phyloP scores from a whole-genome alignment of 768 basidiomycete genomes.

The Postia placenta region DNA sequence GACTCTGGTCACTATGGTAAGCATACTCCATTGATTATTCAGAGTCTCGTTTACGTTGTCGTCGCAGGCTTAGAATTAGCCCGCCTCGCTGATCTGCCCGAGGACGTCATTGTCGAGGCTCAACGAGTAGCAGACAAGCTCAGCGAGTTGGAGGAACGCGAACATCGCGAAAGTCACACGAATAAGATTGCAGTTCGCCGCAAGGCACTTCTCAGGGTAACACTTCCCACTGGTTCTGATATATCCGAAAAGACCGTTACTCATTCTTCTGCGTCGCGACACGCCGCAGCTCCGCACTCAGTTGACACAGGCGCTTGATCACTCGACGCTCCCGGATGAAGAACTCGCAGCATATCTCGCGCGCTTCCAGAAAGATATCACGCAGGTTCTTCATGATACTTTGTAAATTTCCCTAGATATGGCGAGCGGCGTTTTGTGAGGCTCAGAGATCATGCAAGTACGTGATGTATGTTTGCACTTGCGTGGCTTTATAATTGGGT shows the following conservation, averaged over 20 bases:
- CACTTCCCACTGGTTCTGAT: conserved; percentile 4
- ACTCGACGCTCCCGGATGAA: conserved; percentile 68
- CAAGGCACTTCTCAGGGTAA: conserved; percentile 66
- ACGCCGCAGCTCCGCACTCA: conserved; percentile 58
- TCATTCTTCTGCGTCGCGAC: background rate
- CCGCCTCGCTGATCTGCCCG: conserved; percentile 78
- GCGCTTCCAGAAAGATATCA: conserved; percentile 66
- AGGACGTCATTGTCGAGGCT: conserved; percentile 58
- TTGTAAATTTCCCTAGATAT: conserved; percentile 21
- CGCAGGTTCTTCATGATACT: conserved; percentile 42
- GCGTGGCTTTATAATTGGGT: no score
- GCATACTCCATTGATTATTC: background rate
- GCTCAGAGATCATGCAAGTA: no score
- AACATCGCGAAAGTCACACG: conserved; percentile 57
- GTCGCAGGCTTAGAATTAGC: conserved; percentile 83
- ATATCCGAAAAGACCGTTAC: no score
- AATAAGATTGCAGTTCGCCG: conserved; percentile 54
- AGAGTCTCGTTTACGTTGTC: background rate
- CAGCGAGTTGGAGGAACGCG: conserved; percentile 46
- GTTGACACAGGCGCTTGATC: conserved; percentile 63
- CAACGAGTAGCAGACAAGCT: conserved; percentile 56
- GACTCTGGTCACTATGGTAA: conserved; percentile 69
- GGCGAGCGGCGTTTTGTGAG: no score
- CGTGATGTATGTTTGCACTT: no score
- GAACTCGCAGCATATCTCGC: conserved; percentile 63